A percentile compares a stretch with the other conserved stretches of the same genome.
phyloP scores from a whole-genome alignment of 2,329 filamentous ascomycete species.

The Herpomyces periplanetae region DNA sequence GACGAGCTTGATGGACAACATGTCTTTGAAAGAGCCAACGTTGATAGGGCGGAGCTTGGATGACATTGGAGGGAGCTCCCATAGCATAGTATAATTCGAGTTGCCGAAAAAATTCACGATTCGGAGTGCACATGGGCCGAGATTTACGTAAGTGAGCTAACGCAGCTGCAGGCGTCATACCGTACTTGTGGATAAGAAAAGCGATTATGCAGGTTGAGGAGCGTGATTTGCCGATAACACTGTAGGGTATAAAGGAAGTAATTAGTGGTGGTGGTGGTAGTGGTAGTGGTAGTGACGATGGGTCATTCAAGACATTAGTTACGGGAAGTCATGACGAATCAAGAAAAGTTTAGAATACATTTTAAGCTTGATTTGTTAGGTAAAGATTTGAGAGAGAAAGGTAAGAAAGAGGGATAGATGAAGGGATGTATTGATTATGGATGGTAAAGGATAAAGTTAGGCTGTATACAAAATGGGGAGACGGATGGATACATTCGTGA shows the following conservation, averaged over 20 bases:
- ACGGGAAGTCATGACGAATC: too few species aligned
- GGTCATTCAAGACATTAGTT: too few species aligned
- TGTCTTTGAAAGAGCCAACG: slow-evolving; percentile 28
- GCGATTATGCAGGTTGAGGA: slow-evolving; percentile 52
- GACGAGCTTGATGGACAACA: too few species aligned
- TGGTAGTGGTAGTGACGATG: too few species aligned
- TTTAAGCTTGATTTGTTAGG: too few species aligned
- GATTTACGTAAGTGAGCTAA: slow-evolving; percentile 25
- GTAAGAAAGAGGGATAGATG: too few species aligned
- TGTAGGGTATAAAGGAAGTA: slow-evolving; percentile 11
- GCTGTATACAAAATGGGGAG: too few species aligned
- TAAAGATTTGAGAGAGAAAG: too few species aligned
- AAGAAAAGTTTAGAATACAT: too few species aligned
- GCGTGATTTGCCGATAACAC: slow-evolving; percentile 82
- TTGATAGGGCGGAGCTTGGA: slow-evolving; percentile 34
- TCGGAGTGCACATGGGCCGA: slow-evolving; percentile 48
- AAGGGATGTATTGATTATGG: too few species aligned
- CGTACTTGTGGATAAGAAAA: slow-evolving; percentile 25
- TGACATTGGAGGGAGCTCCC: slow-evolving; percentile 29
- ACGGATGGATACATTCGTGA: slow-evolving; percentile 1
- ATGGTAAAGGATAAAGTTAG: too few species aligned
- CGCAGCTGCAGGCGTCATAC: slow-evolving; percentile 18
- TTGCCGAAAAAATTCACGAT: slow-evolving; percentile 63
- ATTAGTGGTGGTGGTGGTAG: slow-evolving; percentile 2
- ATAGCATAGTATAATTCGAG: slow-evolving; percentile 55